Conservation (phyloP, 2,329 filamentous ascomycete genomes). For the Sporothrix humicola region DNA sequence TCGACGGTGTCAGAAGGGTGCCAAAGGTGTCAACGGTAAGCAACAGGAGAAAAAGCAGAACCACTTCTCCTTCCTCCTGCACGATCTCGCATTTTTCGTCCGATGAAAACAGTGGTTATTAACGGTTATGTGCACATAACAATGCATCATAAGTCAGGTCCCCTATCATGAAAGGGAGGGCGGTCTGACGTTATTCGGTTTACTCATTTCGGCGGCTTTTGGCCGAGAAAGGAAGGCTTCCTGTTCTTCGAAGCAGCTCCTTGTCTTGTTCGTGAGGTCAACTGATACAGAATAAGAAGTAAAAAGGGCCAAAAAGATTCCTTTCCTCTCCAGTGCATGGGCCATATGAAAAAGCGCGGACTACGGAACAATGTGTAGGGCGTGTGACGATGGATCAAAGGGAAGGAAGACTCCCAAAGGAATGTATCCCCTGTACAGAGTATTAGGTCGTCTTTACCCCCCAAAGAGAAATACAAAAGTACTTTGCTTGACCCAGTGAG, state of each 20-base stretch:
- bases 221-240: slow-evolving; percentile 7
- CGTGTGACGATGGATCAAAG: not conserved
- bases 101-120: not conserved
- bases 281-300: not conserved
- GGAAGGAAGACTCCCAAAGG: not conserved
- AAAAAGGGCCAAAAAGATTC: not conserved
- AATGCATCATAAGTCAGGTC: no score
- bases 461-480: not conserved
- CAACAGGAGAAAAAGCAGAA: not conserved
- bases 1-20: not conserved
- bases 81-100: not conserved
- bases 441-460: not conserved
- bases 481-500: not conserved
- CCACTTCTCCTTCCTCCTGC: not conserved
- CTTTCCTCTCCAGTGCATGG: not conserved
- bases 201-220: slow-evolving; percentile 8
- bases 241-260: not conserved
- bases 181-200: slow-evolving; percentile 10
- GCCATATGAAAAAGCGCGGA: slow-evolving; percentile 4
- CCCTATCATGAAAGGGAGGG: not conserved
- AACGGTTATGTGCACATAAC: no score
- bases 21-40: not conserved
- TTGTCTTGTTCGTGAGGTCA: not conserved
- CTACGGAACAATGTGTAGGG: slow-evolving; percentile 4
- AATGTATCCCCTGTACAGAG: not conserved